Evolutionary conservation across 176 grass and related monocot species (phyloP).

Genomic region (Musa schizocarpa): DNA sequence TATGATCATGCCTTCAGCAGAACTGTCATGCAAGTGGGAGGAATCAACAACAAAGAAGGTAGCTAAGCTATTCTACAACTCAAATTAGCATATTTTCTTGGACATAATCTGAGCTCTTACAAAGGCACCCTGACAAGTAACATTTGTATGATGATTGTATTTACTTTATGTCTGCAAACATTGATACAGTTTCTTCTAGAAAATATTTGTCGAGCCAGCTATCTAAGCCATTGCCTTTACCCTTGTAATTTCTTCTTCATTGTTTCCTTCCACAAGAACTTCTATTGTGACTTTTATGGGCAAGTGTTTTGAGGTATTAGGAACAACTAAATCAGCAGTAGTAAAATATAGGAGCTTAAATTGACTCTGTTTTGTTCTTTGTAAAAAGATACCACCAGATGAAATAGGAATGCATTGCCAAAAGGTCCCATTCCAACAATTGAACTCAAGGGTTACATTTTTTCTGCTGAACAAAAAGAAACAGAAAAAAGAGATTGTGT

Average conservation of each 20-base stretch:
- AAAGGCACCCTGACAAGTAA: neutral
- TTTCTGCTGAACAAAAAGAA: neutral
- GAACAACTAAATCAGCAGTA: no score
- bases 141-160: neutral
- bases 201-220: no score
- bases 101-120: neutral
- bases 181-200: no score
- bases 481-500: neutral
- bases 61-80: neutral
- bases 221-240: no score
- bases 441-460: neutral
- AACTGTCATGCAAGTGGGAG: neutral
- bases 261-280: no score
- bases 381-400: no score
- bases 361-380: no score
- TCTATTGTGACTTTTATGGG: no score
- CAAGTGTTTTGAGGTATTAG: no score
- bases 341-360: no score
- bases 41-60: neutral
- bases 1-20: neutral
- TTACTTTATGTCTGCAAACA: neutral
- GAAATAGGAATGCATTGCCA: no score
- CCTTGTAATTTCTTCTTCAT: no score
- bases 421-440: neutral
- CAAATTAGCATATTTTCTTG: neutral